Evolutionary conservation across 2,329 filamentous ascomycete genomes (phyloP).

Genomic region (Xylariales sp.): DNA sequence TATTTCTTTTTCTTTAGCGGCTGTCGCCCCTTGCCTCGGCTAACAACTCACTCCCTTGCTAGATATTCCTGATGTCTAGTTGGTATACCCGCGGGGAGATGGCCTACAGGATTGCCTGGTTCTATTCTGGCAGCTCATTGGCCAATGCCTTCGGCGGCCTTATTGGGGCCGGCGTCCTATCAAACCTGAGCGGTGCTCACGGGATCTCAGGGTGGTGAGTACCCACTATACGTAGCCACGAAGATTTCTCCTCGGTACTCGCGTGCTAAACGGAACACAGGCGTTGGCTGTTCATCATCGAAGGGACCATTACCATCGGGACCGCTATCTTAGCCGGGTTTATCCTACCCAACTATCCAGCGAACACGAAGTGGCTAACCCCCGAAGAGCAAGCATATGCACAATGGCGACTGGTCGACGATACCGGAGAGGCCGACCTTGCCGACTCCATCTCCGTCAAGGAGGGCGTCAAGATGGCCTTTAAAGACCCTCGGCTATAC

Average conservation of each 20-base stretch:
- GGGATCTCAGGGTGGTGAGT: slow-evolving; percentile 54
- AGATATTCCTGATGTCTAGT: slow-evolving; percentile 58
- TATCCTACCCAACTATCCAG: slow-evolving; percentile 64
- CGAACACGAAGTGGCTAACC: slow-evolving; percentile 63
- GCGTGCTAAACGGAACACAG: slow-evolving; percentile 28
- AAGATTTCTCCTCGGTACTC: background rate
- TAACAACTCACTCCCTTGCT: slow-evolving; percentile 6
- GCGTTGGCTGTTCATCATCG: slow-evolving; percentile 56
- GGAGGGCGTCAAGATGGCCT: slow-evolving; percentile 60
- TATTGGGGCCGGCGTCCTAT: slow-evolving; percentile 61
- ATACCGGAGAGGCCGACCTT: slow-evolving; percentile 60
- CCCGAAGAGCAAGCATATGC: slow-evolving; percentile 65
- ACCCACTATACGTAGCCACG: background rate
- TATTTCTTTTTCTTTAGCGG: background rate
- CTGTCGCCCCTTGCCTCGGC: background rate
- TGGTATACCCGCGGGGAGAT: slow-evolving; percentile 60
- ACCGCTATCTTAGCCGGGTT: slow-evolving; percentile 51
- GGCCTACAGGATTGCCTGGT: slow-evolving; percentile 58
- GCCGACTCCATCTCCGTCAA: slow-evolving; percentile 54
- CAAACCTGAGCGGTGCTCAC: slow-evolving; percentile 53
- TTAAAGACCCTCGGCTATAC: slow-evolving; percentile 63
- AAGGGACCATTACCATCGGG: slow-evolving; percentile 55
- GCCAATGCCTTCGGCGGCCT: slow-evolving; percentile 65
- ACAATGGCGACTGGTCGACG: slow-evolving; percentile 62
- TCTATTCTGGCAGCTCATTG: slow-evolving; percentile 60